Conservation (phyloP, 768 basidiomycete genomes). For the Psilocybe cyanescens region DNA sequence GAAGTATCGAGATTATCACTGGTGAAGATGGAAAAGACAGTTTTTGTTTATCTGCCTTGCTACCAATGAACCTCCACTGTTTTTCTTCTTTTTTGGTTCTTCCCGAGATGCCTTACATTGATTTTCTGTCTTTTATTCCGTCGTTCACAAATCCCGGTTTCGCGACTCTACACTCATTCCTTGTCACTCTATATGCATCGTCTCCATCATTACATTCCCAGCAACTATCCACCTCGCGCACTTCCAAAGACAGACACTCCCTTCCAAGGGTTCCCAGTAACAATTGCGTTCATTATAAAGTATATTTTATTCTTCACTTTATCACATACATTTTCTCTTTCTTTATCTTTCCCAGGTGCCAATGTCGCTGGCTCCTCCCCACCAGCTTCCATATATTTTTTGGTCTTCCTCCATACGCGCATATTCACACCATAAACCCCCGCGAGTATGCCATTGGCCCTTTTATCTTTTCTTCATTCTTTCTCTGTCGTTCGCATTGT, state of each 20-base stretch:
- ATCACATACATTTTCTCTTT: slow-evolving; percentile 54
- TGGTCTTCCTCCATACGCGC: slow-evolving; percentile 26
- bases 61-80: slow-evolving; percentile 31
- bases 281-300: slow-evolving; percentile 60
- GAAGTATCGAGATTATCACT: slow-evolving; percentile 26
- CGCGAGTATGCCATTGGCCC: slow-evolving; percentile 22
- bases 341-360: slow-evolving; percentile 34
- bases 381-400: slow-evolving; percentile 36
- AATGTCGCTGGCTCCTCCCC: slow-evolving; percentile 33
- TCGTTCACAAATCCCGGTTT: slow-evolving; percentile 43
- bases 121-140: slow-evolving; percentile 28
- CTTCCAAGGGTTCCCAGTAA: slow-evolving; percentile 26
- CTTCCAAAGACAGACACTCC: slow-evolving; percentile 54
- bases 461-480: slow-evolving; percentile 20
- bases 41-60: slow-evolving; percentile 38
- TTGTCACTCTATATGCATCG: slow-evolving; percentile 64
- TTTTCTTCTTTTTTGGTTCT: slow-evolving; percentile 31
- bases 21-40: slow-evolving; percentile 36
- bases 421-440: slow-evolving; percentile 15
- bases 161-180: slow-evolving; percentile 45
- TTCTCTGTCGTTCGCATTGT: slow-evolving; percentile 30
- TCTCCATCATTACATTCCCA: slow-evolving; percentile 51
- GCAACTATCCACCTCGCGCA: slow-evolving; percentile 42
- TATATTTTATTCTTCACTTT: slow-evolving; percentile 88
- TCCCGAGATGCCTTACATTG: slow-evolving; percentile 21